Conservation (phyloP, 805 yeast genomes). For the Hanseniaspora taiwanica region DNA sequence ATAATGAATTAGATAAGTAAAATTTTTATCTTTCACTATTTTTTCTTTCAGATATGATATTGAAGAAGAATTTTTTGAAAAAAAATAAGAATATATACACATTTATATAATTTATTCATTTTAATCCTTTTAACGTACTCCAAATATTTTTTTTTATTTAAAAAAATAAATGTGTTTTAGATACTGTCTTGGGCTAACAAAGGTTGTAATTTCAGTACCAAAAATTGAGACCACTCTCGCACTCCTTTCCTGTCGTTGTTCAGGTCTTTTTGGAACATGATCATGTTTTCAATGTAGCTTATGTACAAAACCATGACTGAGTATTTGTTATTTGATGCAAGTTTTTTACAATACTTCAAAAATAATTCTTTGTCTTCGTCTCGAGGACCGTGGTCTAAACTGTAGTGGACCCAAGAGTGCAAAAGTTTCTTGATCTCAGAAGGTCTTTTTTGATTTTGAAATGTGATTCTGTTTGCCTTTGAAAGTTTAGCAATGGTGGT, state of each 20-base stretch:
- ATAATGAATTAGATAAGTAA: slow-evolving; percentile 1
- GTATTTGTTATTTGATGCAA: slow-evolving; percentile 7
- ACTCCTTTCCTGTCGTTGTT: slow-evolving; percentile 9
- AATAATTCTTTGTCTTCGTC: slow-evolving; percentile 27
- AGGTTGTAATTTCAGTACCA: slow-evolving; percentile 14
- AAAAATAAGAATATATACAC: neutral
- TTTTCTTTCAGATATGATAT: slow-evolving; percentile 1
- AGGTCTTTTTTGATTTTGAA: slow-evolving; percentile 23
- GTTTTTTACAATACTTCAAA: slow-evolving; percentile 19
- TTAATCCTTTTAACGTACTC: neutral
- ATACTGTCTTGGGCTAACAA: slow-evolving; percentile 5
- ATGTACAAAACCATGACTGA: slow-evolving; percentile 1
- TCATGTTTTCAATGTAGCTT: neutral
- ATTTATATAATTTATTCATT: neutral
- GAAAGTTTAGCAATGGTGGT: neutral
- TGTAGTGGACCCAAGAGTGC: slow-evolving; percentile 26
- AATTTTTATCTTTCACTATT: neutral
- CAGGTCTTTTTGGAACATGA: slow-evolving; percentile 5
- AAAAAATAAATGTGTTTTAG: neutral
- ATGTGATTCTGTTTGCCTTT: slow-evolving; percentile 15
- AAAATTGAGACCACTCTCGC: slow-evolving; percentile 21
- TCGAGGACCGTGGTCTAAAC: slow-evolving; percentile 27
- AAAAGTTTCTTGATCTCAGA: slow-evolving; percentile 24
- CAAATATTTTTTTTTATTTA: neutral
- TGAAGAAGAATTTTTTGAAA: slow-evolving; percentile 1